These are phyloP conservation scores for Artemisia argyi DNA, from an alignment of 129 eudicot species.

Conservation along the genomic window DNA sequence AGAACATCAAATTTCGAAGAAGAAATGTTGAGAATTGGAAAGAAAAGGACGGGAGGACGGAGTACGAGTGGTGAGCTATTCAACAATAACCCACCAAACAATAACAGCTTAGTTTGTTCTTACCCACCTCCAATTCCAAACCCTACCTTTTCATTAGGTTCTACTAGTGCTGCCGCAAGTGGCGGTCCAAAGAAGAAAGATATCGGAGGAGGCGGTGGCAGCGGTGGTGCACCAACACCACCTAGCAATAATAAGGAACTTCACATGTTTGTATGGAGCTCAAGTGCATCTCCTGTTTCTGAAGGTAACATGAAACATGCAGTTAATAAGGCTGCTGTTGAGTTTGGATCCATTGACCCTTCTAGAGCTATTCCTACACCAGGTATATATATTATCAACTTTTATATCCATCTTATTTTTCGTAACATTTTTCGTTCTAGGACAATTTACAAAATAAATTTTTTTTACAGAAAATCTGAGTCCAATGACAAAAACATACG, in stretches of 20 bases:
- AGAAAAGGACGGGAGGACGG: conserved; percentile 56
- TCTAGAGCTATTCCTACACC: conserved; percentile 75
- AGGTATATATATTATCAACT: conserved; percentile 35
- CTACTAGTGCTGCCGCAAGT: conserved; percentile 25
- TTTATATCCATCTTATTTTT: conserved; percentile 3
- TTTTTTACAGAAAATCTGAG: conserved; percentile 45
- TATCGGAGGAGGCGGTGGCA: conserved; percentile 27
- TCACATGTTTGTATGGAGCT: conserved; percentile 98
- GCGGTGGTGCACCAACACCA: conserved; percentile 29
- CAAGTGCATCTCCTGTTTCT: conserved; percentile 90
- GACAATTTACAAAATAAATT: neutral
- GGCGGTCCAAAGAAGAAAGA: conserved; percentile 45
- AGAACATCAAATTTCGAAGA: conserved; percentile 87
- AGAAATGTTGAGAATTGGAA: conserved; percentile 64
- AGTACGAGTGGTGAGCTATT: conserved; percentile 87
- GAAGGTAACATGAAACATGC: conserved; percentile 74
- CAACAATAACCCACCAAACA: conserved; percentile 1
- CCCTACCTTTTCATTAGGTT: conserved; percentile 63
- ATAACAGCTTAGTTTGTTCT: conserved; percentile 31
- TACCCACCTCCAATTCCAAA: conserved; percentile 96
- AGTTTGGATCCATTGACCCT: conserved; percentile 67
- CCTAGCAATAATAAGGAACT: conserved; percentile 57
- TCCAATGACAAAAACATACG: conserved; percentile 43
- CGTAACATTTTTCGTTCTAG: neutral
- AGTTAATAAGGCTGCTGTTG: conserved; percentile 58